phyloP scores from a whole-genome alignment of 2,329 filamentous ascomycete genomes.

The Penicillium sp. region DNA sequence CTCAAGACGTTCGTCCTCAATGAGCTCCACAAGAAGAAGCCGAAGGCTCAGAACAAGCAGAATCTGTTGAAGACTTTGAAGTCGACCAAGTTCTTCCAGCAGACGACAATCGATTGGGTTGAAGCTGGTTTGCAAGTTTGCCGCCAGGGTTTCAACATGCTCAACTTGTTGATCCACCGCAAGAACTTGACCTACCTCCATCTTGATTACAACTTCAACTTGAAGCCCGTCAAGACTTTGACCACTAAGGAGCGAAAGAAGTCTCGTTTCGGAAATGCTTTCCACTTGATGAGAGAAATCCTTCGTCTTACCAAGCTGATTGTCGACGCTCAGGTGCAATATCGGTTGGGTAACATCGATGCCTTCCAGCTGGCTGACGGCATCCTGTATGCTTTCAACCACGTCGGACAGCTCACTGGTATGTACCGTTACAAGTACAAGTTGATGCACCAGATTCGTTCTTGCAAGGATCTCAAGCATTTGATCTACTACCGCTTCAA shows the following conservation, averaged over 20 bases:
- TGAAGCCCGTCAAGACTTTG: slow-evolving; percentile 96
- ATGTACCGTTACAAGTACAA: slow-evolving; percentile 99
- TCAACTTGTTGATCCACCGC: slow-evolving; percentile 91
- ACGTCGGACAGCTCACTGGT: slow-evolving; percentile 92
- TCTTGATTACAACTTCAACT: slow-evolving; percentile 97
- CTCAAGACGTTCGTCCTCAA: slow-evolving; percentile 94
- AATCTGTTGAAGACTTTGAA: slow-evolving; percentile 82
- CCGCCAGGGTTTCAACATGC: slow-evolving; percentile 97
- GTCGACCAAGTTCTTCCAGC: slow-evolving; percentile 98
- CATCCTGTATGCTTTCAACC: slow-evolving; percentile 98
- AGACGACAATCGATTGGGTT: slow-evolving; percentile 98
- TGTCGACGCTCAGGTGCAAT: slow-evolving; percentile 96
- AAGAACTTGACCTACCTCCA: slow-evolving; percentile 98
- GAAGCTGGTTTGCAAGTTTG: slow-evolving; percentile 97
- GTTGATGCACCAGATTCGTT: slow-evolving; percentile 98
- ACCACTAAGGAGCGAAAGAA: slow-evolving; percentile 99
- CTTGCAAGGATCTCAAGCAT: slow-evolving; percentile 98
- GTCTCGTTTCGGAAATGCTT: slow-evolving; percentile 96
- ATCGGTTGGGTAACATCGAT: slow-evolving; percentile 93
- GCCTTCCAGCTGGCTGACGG: slow-evolving; percentile 97
- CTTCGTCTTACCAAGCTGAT: slow-evolving; percentile 91
- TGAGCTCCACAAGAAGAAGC: slow-evolving; percentile 88
- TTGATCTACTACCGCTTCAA: slow-evolving; percentile 99
- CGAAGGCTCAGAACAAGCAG: slow-evolving; percentile 92
- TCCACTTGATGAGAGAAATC: slow-evolving; percentile 98